phyloP scores from a whole-genome alignment of 164 flowering plant species.

The Berberis thunbergii region DNA sequence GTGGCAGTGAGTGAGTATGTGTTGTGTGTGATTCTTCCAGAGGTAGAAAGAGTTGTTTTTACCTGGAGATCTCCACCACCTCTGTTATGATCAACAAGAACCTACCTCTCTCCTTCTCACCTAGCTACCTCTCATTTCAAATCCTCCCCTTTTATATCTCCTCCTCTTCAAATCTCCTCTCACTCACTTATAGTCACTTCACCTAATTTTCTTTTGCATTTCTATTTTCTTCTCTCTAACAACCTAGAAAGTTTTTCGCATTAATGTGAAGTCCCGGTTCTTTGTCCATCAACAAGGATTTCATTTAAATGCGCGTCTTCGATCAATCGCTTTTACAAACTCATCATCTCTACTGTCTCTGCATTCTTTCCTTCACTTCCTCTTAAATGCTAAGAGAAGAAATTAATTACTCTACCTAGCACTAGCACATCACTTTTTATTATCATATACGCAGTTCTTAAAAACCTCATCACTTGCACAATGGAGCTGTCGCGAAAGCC shows the following conservation, averaged over 20 bases:
- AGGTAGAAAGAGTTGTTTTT: background rate
- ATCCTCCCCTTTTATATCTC: constrained; percentile 4
- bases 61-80: constrained; percentile 24
- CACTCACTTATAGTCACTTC: background rate
- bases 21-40: background rate
- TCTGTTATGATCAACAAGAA: background rate
- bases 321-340: background rate
- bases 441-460: too few relatives aligned
- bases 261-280: constrained; percentile 6
- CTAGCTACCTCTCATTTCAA: constrained; percentile 1
- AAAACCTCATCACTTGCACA: too few relatives aligned
- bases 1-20: too few relatives aligned
- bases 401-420: too few relatives aligned
- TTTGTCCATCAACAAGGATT: background rate
- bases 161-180: background rate
- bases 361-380: background rate
- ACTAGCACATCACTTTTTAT: too few relatives aligned
- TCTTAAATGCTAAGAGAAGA: too few relatives aligned
- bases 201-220: background rate
- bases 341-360: constrained; percentile 2
- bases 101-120: constrained; percentile 16
- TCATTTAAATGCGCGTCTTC: background rate
- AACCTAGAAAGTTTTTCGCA: background rate
- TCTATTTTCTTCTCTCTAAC: background rate
- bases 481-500: constrained; percentile 4